Conservation (phyloP, 78 protist species). For the Dictyostelium capitatum region DNA sequence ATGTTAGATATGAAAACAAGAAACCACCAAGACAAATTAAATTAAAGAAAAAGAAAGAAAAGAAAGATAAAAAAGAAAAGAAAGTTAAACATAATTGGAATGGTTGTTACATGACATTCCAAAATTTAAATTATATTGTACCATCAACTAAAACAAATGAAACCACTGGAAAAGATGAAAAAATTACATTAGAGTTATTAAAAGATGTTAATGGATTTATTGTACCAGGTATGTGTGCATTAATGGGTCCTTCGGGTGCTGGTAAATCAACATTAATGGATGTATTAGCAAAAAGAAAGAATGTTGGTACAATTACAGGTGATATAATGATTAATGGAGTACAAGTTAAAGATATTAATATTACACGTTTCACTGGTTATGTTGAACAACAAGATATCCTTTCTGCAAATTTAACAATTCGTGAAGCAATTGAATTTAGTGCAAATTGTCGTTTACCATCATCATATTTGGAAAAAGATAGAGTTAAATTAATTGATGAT, state of each 20-base stretch:
- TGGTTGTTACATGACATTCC: conserved; percentile 79
- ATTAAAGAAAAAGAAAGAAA: conserved; percentile 24
- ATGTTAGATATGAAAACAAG: conserved; percentile 39
- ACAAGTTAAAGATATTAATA: conserved; percentile 8
- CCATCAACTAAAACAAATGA: not conserved
- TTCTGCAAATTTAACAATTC: conserved; percentile 60
- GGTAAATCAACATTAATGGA: conserved; percentile 65
- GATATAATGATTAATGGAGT: conserved; percentile 31
- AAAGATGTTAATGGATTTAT: conserved; percentile 77
- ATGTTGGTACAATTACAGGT: conserved; percentile 56
- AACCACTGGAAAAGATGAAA: conserved; percentile 49
- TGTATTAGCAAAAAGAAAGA: conserved; percentile 39
- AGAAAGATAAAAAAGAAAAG: conserved; percentile 36
- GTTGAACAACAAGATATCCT: conserved; percentile 73
- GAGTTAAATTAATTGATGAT: conserved; percentile 37
- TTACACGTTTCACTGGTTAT: conserved; percentile 66
- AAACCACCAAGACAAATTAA: conserved; percentile 48
- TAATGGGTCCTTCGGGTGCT: conserved; percentile 62
- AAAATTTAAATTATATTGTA: conserved; percentile 45
- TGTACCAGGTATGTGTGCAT: conserved; percentile 70
- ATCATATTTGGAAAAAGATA: conserved; percentile 19
- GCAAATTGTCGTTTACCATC: conserved; percentile 64
- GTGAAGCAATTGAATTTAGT: conserved; percentile 75
- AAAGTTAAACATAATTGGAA: not conserved
- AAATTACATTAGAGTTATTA: conserved; percentile 20